These are phyloP conservation scores for Alternaria solani DNA, from an alignment of 2,329 filamentous ascomycete genomes.

Conservation along the genomic window DNA sequence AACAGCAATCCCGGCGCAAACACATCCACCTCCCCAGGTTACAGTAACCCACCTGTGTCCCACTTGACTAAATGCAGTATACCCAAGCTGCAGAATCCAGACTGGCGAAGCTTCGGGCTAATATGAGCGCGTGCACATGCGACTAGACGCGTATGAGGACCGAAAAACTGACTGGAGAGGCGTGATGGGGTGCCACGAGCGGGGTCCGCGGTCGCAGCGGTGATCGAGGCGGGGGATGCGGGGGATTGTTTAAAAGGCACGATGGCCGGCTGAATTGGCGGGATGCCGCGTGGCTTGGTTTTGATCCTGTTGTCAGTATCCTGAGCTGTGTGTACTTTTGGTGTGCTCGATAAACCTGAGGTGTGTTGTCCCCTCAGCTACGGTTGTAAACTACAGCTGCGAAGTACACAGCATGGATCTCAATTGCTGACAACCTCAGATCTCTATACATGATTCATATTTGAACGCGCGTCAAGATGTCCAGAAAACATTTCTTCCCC, in stretches of 20 bases:
- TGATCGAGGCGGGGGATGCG: constrained; percentile 34
- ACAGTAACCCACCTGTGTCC: constrained; percentile 2
- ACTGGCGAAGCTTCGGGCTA: constrained; percentile 11
- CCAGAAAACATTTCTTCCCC: constrained; percentile 64
- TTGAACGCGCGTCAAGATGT: constrained; percentile 51
- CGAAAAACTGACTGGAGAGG: not conserved
- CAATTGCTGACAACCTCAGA: not conserved
- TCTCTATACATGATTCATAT: not conserved
- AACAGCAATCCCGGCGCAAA: constrained; percentile 33
- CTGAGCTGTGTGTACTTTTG: not conserved
- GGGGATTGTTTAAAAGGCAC: constrained; percentile 34
- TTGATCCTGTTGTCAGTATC: not conserved
- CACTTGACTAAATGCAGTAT: constrained; percentile 32
- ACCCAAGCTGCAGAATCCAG: constrained; percentile 7
- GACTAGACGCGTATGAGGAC: not conserved
- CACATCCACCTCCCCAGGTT: constrained; percentile 1
- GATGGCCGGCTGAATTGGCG: constrained; percentile 16
- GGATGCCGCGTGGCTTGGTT: not conserved
- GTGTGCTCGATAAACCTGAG: not conserved
- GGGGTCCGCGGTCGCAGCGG: constrained; percentile 19
- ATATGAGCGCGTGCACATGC: not conserved
- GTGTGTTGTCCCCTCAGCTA: not conserved
- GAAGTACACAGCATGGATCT: not conserved
- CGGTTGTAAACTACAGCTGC: not conserved
- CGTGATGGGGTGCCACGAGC: constrained; percentile 6